A percentile compares a stretch with the other conserved stretches of the same genome.
Conservation (phyloP, 768 basidiomycete genomes). For the Pulveroboletus sp. region DNA sequence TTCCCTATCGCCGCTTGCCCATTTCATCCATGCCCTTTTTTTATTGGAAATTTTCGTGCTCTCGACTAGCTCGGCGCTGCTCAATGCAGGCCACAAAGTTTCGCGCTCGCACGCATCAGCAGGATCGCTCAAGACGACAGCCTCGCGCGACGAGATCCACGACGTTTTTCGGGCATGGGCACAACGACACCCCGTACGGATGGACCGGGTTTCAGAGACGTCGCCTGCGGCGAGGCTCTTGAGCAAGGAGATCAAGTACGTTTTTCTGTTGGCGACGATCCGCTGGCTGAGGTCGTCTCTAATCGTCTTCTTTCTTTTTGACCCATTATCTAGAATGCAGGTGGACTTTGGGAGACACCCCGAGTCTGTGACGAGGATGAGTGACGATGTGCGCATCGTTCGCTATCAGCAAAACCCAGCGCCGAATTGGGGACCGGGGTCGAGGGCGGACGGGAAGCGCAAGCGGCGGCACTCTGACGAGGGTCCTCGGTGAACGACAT, state of each 20-base stretch:
- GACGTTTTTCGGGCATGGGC: conserved; percentile 87
- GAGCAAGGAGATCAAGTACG: conserved; percentile 63
- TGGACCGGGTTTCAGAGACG: conserved; percentile 71
- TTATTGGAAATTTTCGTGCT: background rate
- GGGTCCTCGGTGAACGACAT: background rate
- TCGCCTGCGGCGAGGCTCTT: conserved; percentile 70
- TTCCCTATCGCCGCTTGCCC: background rate
- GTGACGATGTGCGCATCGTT: conserved; percentile 70
- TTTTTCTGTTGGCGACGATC: background rate
- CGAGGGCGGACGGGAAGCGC: conserved; percentile 46
- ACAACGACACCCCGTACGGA: conserved; percentile 74
- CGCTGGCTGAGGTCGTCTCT: background rate
- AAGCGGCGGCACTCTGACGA: conserved; percentile 28
- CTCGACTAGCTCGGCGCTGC: conserved; percentile 68
- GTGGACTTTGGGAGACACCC: conserved; percentile 81
- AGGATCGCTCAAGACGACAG: conserved; percentile 90
- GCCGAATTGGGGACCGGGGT: conserved; percentile 90
- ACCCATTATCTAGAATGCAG: conserved; percentile 28
- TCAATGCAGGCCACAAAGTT: conserved; percentile 78
- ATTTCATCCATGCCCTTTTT: background rate
- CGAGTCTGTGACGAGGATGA: conserved; percentile 51
- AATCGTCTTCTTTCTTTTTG: background rate
- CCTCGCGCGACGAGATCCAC: conserved; percentile 62
- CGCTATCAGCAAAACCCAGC: conserved; percentile 89
- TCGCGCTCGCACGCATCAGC: conserved; percentile 88